Conservation (phyloP, 148 eudicot genomes). For the Persicaria tinctoria region DNA sequence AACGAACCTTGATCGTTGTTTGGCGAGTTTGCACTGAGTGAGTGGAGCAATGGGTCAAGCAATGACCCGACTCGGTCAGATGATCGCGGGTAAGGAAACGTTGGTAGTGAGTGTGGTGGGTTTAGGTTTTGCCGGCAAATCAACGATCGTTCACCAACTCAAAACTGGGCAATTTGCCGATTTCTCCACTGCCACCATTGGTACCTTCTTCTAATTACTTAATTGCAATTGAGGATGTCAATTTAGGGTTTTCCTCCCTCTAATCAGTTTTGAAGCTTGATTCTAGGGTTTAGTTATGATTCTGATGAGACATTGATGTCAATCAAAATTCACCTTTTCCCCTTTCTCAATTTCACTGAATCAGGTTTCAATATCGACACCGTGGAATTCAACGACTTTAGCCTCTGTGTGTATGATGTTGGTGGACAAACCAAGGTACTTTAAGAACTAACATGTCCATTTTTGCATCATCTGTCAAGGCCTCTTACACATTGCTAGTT, state of each 20-base stretch:
- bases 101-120: constrained; percentile 52
- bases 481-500: constrained; percentile 5
- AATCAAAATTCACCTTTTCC: not conserved
- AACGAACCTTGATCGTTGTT: not conserved
- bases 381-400: not conserved
- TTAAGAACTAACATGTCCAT: not conserved
- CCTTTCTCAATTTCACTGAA: not conserved
- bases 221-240: not conserved
- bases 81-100: constrained; percentile 7
- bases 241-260: not conserved
- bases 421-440: constrained; percentile 9
- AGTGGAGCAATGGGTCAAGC: constrained; percentile 4
- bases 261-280: not conserved
- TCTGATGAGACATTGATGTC: not conserved
- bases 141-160: constrained; percentile 46
- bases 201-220: constrained; percentile 12
- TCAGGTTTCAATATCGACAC: constrained; percentile 1
- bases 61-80: not conserved
- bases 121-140: constrained; percentile 48
- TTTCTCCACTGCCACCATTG: constrained; percentile 36
- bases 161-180: constrained; percentile 35
- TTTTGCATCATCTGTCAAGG: not conserved
- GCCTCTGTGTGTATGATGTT: constrained; percentile 8
- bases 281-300: not conserved
- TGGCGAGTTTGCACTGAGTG: not conserved